These are phyloP conservation scores for Claviceps digitariae DNA, from an alignment of 2,329 filamentous ascomycete species.

Conservation along the genomic window DNA sequence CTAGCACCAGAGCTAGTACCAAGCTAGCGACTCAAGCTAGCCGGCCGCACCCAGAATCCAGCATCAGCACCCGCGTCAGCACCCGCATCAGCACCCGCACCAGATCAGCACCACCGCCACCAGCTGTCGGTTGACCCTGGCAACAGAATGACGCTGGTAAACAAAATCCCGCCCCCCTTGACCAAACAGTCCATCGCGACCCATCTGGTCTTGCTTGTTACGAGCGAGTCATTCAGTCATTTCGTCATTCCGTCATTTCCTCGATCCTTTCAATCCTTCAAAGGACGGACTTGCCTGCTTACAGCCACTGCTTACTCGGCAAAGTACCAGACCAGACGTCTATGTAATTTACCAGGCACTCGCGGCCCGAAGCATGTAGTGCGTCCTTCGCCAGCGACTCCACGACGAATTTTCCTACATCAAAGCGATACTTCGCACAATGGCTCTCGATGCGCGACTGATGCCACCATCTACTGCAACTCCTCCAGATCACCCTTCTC, in stretches of 20 bases:
- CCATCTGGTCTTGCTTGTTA: neutral
- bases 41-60: too few relatives aligned
- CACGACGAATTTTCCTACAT: constrained; percentile 25
- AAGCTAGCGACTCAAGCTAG: too few relatives aligned
- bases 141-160: constrained; percentile 22
- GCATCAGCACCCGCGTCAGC: too few relatives aligned
- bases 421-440: constrained; percentile 25
- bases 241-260: neutral
- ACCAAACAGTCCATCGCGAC: neutral
- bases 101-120: too few relatives aligned
- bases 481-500: constrained; percentile 15
- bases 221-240: too few relatives aligned
- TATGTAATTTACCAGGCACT: neutral
- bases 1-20: too few relatives aligned
- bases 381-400: constrained; percentile 27
- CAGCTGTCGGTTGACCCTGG: constrained; percentile 14
- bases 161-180: constrained; percentile 13
- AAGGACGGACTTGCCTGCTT: too few relatives aligned
- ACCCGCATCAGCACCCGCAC: too few relatives aligned
- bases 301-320: too few relatives aligned
- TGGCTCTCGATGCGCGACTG: constrained; percentile 29
- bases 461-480: constrained; percentile 31
- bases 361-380: constrained; percentile 18
- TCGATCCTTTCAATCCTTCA: neutral
- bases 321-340: too few relatives aligned